Evolutionary conservation across 192 early-diverging fungal genomes (phyloP).

Genomic region (Chytriomyces confervae): DNA sequence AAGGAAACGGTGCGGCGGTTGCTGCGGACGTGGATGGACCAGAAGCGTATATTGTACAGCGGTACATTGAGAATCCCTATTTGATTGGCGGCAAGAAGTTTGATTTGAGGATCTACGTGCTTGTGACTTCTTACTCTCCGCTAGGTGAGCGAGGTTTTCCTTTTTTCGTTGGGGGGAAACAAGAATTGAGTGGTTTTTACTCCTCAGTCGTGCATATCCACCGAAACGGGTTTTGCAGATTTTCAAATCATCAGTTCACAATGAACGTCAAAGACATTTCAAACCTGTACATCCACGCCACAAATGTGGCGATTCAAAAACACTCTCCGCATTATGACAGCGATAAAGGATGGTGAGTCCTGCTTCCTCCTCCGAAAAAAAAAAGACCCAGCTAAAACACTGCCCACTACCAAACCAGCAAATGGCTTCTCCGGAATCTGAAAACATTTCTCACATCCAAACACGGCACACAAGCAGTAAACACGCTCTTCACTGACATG

Average conservation of each 20-base stretch:
- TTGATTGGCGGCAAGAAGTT: conserved; percentile 73
- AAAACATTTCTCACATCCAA: conserved; percentile 58
- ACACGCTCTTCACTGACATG: conserved; percentile 66
- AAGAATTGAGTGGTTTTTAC: background rate
- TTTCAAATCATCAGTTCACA: conserved; percentile 63
- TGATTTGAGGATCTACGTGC: conserved; percentile 65
- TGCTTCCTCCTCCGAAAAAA: too few species aligned
- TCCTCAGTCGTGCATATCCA: conserved; percentile 60
- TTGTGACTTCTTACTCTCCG: conserved; percentile 67
- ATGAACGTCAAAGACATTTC: conserved; percentile 71
- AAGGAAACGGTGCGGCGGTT: background rate
- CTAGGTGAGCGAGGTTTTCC: conserved; percentile 24
- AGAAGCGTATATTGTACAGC: conserved; percentile 70
- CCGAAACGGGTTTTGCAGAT: conserved; percentile 70
- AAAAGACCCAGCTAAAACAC: too few species aligned
- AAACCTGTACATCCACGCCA: conserved; percentile 70
- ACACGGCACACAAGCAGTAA: conserved; percentile 55
- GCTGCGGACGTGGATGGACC: conserved; percentile 44
- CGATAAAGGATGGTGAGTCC: conserved; percentile 51
- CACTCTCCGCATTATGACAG: conserved; percentile 62
- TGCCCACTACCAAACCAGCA: conserved; percentile 31
- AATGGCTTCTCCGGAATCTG: conserved; percentile 66
- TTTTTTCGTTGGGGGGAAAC: background rate
- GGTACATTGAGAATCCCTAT: conserved; percentile 69
- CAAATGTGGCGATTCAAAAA: conserved; percentile 71